phyloP scores from a whole-genome alignment of 2,329 filamentous ascomycete genomes.

The Fusarium sp. region DNA sequence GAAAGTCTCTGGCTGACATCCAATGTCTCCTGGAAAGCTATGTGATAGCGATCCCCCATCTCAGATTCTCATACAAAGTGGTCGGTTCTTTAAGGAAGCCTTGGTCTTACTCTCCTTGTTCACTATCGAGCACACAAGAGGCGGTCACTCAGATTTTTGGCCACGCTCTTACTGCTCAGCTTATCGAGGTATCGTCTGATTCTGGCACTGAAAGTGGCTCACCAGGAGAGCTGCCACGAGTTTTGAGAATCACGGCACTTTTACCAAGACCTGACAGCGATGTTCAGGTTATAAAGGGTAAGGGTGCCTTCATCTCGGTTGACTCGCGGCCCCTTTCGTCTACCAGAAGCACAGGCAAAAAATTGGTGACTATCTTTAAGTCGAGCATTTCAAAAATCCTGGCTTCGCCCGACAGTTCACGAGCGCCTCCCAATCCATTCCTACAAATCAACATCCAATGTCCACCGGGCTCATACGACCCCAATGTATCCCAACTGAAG shows the following conservation, averaged over 20 bases:
- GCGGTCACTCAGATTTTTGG: constrained; percentile 73
- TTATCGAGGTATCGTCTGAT: constrained; percentile 57
- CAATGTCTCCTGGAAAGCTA: constrained; percentile 72
- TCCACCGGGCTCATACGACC: constrained; percentile 73
- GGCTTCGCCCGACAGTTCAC: constrained; percentile 42
- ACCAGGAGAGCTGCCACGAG: not conserved
- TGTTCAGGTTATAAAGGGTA: constrained; percentile 55
- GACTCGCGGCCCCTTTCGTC: constrained; percentile 74
- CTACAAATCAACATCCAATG: constrained; percentile 74
- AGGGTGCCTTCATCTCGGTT: constrained; percentile 73
- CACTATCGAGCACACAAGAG: constrained; percentile 64
- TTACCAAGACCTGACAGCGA: constrained; percentile 66
- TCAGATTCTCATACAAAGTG: constrained; percentile 72
- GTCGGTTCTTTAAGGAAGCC: constrained; percentile 62
- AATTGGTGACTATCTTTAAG: constrained; percentile 67
- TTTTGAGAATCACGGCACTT: constrained; percentile 56
- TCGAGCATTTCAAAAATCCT: constrained; percentile 57
- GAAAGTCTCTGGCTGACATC: constrained; percentile 68
- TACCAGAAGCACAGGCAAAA: constrained; percentile 68
- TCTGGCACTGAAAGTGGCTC: not conserved
- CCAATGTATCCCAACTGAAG: constrained; percentile 78
- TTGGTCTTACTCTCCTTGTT: constrained; percentile 73
- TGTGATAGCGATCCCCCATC: constrained; percentile 72
- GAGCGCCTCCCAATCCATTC: constrained; percentile 65
- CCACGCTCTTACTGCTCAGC: constrained; percentile 66